Percentiles rank a stretch among this genome's conserved stretches.
phyloP scores from a whole-genome alignment of 2,329 filamentous ascomycete genomes.

The Capronia coronata region DNA sequence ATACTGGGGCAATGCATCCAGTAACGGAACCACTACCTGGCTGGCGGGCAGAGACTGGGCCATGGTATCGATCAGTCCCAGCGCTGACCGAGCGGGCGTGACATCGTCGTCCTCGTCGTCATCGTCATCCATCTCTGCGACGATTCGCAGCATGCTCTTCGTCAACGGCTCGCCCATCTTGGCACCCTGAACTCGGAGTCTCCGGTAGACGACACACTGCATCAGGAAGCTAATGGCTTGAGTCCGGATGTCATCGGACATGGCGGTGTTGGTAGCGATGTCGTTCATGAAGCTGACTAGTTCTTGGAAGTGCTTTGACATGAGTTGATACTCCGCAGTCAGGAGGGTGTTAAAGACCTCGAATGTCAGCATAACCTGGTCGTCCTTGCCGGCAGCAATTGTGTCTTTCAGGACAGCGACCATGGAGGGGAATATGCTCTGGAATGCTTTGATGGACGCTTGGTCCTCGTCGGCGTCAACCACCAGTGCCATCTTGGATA shows the following conservation, averaged over 20 bases:
- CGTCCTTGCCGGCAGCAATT: slow-evolving; percentile 73
- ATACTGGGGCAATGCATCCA: slow-evolving; percentile 78
- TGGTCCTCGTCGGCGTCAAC: slow-evolving; percentile 81
- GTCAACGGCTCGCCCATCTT: slow-evolving; percentile 82
- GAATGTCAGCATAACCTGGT: slow-evolving; percentile 82
- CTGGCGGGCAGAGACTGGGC: slow-evolving; percentile 82
- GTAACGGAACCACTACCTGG: slow-evolving; percentile 86
- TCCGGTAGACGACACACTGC: slow-evolving; percentile 83
- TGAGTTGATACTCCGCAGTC: slow-evolving; percentile 76
- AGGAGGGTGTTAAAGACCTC: slow-evolving; percentile 96
- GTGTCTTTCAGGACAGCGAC: slow-evolving; percentile 81
- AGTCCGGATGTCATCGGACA: slow-evolving; percentile 77
- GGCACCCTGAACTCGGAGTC: slow-evolving; percentile 90
- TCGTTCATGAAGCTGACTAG: slow-evolving; percentile 92
- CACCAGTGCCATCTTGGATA: slow-evolving; percentile 80
- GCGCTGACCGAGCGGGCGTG: slow-evolving; percentile 75
- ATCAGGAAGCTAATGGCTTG: slow-evolving; percentile 92
- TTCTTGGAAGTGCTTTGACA: slow-evolving; percentile 81
- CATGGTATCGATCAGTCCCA: slow-evolving; percentile 82
- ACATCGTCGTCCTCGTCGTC: slow-evolving; percentile 71
- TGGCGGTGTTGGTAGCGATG: slow-evolving; percentile 66
- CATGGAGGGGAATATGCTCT: slow-evolving; percentile 76
- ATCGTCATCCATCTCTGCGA: slow-evolving; percentile 66
- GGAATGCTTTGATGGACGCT: slow-evolving; percentile 65
- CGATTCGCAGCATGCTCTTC: slow-evolving; percentile 77